phyloP scores from a whole-genome alignment of 805 yeast species.

The Candida pini region DNA sequence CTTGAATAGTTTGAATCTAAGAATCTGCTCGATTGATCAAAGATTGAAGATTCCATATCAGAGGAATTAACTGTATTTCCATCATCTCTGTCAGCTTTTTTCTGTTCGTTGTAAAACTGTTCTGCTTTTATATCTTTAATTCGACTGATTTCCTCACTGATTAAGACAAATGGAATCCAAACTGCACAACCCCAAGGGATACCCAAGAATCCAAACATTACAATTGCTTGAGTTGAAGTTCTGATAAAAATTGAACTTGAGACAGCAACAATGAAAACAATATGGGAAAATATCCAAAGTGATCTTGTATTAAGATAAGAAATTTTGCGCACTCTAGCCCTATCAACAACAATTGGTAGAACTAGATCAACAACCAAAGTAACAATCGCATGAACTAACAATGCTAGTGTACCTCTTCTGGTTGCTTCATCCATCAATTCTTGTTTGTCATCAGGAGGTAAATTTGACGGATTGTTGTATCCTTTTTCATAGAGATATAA shows the following conservation, averaged over 20 bases:
- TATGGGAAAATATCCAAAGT: constrained; percentile 48
- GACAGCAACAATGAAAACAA: constrained; percentile 44
- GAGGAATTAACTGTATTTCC: constrained; percentile 4
- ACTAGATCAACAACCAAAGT: constrained; percentile 39
- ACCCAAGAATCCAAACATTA: constrained; percentile 48
- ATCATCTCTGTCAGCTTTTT: constrained; percentile 3
- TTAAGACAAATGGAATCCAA: constrained; percentile 63
- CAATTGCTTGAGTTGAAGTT: constrained; percentile 37
- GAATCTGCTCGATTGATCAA: no score
- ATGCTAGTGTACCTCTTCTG: constrained; percentile 46
- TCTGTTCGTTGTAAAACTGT: constrained; percentile 18
- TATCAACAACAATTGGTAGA: constrained; percentile 37
- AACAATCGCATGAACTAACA: constrained; percentile 43
- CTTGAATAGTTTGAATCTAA: constrained; percentile 5
- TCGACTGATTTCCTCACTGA: constrained; percentile 51
- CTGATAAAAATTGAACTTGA: constrained; percentile 39
- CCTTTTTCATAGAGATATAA: constrained; percentile 41
- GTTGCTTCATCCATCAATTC: constrained; percentile 40
- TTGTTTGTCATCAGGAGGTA: constrained; percentile 34
- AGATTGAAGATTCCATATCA: constrained; percentile 6
- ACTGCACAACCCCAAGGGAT: constrained; percentile 61
- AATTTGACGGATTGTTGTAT: constrained; percentile 30
- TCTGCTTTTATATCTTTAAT: constrained; percentile 41
- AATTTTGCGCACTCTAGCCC: not conserved
- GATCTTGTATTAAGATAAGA: constrained; percentile 25